Evolutionary conservation across 2,329 filamentous ascomycete species (phyloP), one percentile per base, ranked within the genome.

Genomic region (Colletotrichum nymphaeae): DNA sequence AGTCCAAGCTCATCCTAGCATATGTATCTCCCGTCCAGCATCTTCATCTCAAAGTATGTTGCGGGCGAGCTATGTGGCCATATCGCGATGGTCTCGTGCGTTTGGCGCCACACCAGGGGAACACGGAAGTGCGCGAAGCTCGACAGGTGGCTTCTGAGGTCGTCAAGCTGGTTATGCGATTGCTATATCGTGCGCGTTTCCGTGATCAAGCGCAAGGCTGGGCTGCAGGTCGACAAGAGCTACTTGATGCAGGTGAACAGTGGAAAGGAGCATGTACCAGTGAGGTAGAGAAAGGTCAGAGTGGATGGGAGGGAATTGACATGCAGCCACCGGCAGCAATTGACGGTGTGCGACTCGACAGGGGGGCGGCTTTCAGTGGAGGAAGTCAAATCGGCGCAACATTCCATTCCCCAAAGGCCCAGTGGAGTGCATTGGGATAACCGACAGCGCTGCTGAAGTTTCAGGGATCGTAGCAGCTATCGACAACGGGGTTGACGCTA

Each of bases 1-100:
- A 92, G 87, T 98, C 96, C 85, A 94, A 89, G 86, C 90, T 93
- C 95, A 97, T 97, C 81, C 85, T 93, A 88, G 83, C 85, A 88
- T 86, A 81, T 81, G 83, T 69, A 35, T 71, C 56, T 66, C 46
- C 62, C 46, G 63, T 72, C 57, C 73, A 75, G 74, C 74, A 76
- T 76, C 74, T 73, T 75, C 69, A 58, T 46, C 12, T 68, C n/a
- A 59, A 62, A 46, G 32, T 56, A 52, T 52, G 30, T 32, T 62
- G 71, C 24, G 59, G 59, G 55, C 67, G 62, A 71, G 56, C 67
- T 73, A 73, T 66, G 37, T 63, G 46, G 68, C 56, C 67, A 73
- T 73, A 58, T 73, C 71, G 71, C 62, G 62, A 69, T 65, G 70
- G 52, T 26, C 57, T 62, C 30, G 32, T 42, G 67, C 46, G 46